A percentile compares a stretch with the other conserved stretches of the same genome.
These are phyloP conservation scores for Trifolium fragiferum DNA, from an alignment of 306 rosid species.

Conservation along the genomic window DNA sequence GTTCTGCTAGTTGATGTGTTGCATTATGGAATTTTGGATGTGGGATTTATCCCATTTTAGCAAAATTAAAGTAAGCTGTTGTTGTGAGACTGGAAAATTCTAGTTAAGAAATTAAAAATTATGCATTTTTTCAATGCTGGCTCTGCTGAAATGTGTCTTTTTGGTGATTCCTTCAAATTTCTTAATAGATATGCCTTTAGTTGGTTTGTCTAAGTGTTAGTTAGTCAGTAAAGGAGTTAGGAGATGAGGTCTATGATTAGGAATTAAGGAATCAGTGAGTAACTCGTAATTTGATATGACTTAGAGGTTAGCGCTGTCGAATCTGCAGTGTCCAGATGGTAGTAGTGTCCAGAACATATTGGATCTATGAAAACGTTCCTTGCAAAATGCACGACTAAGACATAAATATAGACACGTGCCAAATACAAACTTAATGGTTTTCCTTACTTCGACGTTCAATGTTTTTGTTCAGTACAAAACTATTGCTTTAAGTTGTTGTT, in stretches of 20 bases:
- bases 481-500: constrained; percentile 25
- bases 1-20: constrained; percentile 19
- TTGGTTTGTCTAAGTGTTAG: background rate
- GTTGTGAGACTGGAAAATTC: constrained; percentile 24
- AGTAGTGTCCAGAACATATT: constrained; percentile 12
- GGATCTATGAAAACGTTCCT: constrained; percentile 12
- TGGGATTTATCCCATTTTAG: constrained; percentile 23
- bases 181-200: background rate
- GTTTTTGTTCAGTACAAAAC: constrained; percentile 5
- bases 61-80: constrained; percentile 27
- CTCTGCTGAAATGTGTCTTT: constrained; percentile 22
- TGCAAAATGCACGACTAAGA: constrained; percentile 22
- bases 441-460: background rate
- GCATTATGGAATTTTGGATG: constrained; percentile 25
- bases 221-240: background rate
- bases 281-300: background rate
- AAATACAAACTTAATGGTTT: constrained; percentile 3
- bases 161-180: background rate
- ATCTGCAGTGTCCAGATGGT: background rate
- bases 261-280: background rate
- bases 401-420: background rate
- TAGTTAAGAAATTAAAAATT: constrained; percentile 27
- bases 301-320: background rate
- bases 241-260: background rate
- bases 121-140: background rate